Percentiles rank a stretch among this genome's conserved stretches.
These are phyloP conservation scores for Starmera dryadoides DNA, from an alignment of 805 yeast genomes.

Conservation along the genomic window DNA sequence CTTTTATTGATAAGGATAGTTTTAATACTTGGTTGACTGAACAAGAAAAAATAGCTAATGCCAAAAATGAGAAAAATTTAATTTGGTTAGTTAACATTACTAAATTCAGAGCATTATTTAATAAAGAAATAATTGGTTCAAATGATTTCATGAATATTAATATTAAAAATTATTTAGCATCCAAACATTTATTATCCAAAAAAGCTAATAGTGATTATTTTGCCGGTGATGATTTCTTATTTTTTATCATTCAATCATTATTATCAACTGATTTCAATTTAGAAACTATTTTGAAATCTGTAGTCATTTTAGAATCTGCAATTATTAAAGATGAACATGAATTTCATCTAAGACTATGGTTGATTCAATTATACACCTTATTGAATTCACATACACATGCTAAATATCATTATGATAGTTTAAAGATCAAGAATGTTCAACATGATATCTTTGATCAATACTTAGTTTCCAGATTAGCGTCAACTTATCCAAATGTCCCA, in stretches of 20 bases:
- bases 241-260: constrained; percentile 42
- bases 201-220: constrained; percentile 64
- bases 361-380: constrained; percentile 52
- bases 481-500: constrained; percentile 35
- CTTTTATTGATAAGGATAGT: constrained; percentile 4
- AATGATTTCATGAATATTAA: constrained; percentile 23
- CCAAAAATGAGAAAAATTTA: constrained; percentile 14
- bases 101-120: constrained; percentile 39
- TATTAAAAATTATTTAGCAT: constrained; percentile 31
- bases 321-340: constrained; percentile 57
- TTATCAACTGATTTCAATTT: constrained; percentile 16
- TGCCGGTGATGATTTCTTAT: constrained; percentile 56
- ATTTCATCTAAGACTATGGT: constrained; percentile 65
- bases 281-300: constrained; percentile 29
- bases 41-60: constrained; percentile 11
- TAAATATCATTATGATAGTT: constrained; percentile 36
- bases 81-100: constrained; percentile 32
- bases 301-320: constrained; percentile 53
- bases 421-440: constrained; percentile 72
- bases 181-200: constrained; percentile 26
- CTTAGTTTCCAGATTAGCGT: constrained; percentile 39
- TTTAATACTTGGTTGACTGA: constrained; percentile 17
- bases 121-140: constrained; percentile 13
- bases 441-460: constrained; percentile 59
- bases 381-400: constrained; percentile 52